Evolutionary conservation across 208 protist genomes (phyloP).

Genomic region (Leishmania aethiopica): DNA sequence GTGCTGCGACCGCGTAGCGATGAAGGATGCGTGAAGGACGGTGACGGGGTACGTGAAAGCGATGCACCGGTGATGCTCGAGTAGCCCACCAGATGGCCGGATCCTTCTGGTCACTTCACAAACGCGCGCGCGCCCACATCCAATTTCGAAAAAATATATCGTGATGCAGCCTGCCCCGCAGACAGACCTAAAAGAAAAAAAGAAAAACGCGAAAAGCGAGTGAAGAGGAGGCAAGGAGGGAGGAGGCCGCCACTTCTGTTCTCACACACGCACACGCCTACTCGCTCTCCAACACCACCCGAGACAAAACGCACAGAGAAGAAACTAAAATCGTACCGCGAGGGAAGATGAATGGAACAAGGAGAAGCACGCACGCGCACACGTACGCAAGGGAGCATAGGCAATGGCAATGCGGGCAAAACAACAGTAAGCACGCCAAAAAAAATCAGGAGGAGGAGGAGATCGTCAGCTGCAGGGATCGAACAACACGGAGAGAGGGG

Average conservation of each 20-base stretch:
- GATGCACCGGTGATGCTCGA: background rate
- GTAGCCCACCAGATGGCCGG: background rate
- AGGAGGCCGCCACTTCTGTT: background rate
- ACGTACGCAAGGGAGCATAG: background rate
- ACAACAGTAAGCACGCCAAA: background rate
- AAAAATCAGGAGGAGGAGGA: background rate
- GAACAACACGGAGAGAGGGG: background rate
- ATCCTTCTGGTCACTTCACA: background rate
- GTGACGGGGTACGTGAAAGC: background rate
- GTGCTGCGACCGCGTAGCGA: background rate
- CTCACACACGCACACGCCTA: background rate
- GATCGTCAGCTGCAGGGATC: background rate
- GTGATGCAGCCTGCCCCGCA: background rate
- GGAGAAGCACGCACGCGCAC: background rate
- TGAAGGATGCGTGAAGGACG: background rate
- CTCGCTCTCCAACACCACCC: background rate
- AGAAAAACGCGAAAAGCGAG: background rate
- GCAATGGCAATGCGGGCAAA: background rate
- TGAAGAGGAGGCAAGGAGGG: background rate
- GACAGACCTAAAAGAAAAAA: background rate
- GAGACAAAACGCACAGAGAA: background rate
- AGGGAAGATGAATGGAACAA: background rate
- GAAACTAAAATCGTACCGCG: background rate
- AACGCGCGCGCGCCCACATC: background rate
- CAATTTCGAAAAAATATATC: background rate